Evolutionary conservation across 176 grass and related monocot species (phyloP).

Genomic region (Oryza brachyantha): DNA sequence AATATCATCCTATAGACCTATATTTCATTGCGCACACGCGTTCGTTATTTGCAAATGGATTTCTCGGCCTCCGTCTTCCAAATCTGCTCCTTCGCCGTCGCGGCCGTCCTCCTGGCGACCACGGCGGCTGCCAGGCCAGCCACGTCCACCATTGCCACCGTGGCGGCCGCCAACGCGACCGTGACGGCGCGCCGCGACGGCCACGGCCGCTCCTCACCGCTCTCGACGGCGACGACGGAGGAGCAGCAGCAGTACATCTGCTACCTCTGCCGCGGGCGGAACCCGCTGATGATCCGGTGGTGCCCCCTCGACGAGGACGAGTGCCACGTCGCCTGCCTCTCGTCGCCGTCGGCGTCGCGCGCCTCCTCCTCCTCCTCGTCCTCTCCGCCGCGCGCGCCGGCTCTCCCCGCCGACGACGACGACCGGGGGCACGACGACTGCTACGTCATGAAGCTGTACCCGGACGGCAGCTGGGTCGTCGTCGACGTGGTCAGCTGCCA

Average conservation of each 20-base stretch:
- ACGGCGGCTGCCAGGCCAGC: background rate
- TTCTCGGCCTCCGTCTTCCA: background rate
- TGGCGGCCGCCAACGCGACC: background rate
- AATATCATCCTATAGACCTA: background rate
- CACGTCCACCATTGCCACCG: background rate
- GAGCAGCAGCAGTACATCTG: constrained; percentile 32
- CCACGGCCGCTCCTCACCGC: background rate
- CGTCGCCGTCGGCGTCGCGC: background rate
- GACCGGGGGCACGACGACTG: constrained; percentile 8
- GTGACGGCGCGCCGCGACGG: background rate
- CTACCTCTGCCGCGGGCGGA: constrained; percentile 34
- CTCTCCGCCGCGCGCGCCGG: no score
- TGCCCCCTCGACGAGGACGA: constrained; percentile 24
- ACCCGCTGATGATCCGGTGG: constrained; percentile 25
- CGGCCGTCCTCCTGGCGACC: background rate
- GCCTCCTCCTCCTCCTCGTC: background rate
- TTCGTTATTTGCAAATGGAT: background rate
- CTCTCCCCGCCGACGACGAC: background rate
- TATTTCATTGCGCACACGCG: background rate
- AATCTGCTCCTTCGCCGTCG: background rate
- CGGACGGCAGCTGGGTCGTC: constrained; percentile 29
- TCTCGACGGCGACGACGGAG: background rate
- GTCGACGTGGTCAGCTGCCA: constrained; percentile 28
- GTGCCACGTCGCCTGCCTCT: constrained; percentile 33
- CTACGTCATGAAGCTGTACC: constrained; percentile 48